Base-by-base conservation (phyloP, 352 stramenopile genomes). In the Thalassiosira oceanica region DNA sequence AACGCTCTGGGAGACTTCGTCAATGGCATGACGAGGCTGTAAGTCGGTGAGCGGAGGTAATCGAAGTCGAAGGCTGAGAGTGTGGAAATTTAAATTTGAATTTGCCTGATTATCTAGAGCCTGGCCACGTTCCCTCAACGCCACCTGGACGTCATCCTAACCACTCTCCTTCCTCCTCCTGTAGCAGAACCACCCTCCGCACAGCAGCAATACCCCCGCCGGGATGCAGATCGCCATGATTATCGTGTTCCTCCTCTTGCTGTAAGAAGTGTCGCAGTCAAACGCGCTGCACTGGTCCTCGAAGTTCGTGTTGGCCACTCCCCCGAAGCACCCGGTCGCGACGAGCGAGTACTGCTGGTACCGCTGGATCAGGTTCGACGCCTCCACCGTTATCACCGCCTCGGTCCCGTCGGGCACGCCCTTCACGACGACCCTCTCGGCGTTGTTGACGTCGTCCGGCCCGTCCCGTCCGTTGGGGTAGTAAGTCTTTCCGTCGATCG, bases 1-100 rank as follows among this genome's bases (percentile, higher is more conserved):
- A 71, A 87, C 74, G 44, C 75, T 18, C 71, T 90, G 43, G 80
- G 70, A 33, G 80, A 90, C 41, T 90, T 90, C 68, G 80, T 88
- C 5, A 81, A 90, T 57, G 83, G 83, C 13, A 90, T 90, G 83
- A 90, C 78, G 51, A 65, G 69, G 55, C 70, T 90, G 35, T 90
- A 86, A n/a, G n/a, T n/a, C n/a, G n/a, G n/a, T n/a, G 8, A n/a
- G n/a, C n/a, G n/a, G n/a, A n/a, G n/a, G n/a, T n/a, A n/a, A n/a
- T n/a, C n/a, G n/a, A n/a, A n/a, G n/a, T n/a, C n/a, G n/a, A n/a
- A n/a, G n/a, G n/a, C n/a, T n/a, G n/a, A n/a, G n/a, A n/a, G n/a
- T n/a, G n/a, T n/a, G n/a, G n/a, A n/a, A n/a, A n/a, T n/a, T n/a
- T n/a, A n/a, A n/a, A n/a, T n/a, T n/a, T n/a, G n/a, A n/a, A n/a